Conservation (phyloP, 805 yeast species). For the Deakozyma indianensis region DNA sequence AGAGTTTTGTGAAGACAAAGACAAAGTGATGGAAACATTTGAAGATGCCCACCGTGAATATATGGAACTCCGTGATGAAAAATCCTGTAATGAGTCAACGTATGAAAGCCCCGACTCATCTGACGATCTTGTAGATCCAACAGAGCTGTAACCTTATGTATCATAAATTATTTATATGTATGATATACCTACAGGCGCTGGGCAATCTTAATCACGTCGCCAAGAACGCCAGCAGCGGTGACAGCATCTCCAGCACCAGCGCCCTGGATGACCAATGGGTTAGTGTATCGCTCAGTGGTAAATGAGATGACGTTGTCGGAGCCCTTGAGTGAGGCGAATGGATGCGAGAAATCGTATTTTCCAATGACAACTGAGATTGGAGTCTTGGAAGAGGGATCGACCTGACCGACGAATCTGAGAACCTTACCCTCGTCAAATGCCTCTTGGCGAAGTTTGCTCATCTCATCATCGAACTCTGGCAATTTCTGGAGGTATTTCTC, state of each 20-base stretch:
- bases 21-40: background rate
- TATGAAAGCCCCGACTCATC: no score
- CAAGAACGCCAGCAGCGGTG: slow-evolving; percentile 81
- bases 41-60: background rate
- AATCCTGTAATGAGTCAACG: no score
- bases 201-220: slow-evolving; percentile 84
- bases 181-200: slow-evolving; percentile 39
- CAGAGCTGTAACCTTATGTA: background rate
- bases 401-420: slow-evolving; percentile 83
- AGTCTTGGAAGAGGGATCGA: slow-evolving; percentile 50
- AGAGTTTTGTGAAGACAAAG: slow-evolving; percentile 3
- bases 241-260: slow-evolving; percentile 81
- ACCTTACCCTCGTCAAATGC: slow-evolving; percentile 80
- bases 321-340: slow-evolving; percentile 90
- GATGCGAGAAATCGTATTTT: slow-evolving; percentile 78
- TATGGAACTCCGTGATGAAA: background rate
- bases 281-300: slow-evolving; percentile 79
- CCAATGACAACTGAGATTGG: slow-evolving; percentile 75
- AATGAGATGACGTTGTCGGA: slow-evolving; percentile 92
- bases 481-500: slow-evolving; percentile 68
- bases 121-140: background rate
- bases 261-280: slow-evolving; percentile 93
- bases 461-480: slow-evolving; percentile 70
- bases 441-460: slow-evolving; percentile 60
- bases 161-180: background rate